A percentile compares a stretch with the other conserved stretches of the same genome.
Evolutionary conservation across 345 rosid genomes (phyloP).

Genomic region (Cardiospermum halicacabum): DNA sequence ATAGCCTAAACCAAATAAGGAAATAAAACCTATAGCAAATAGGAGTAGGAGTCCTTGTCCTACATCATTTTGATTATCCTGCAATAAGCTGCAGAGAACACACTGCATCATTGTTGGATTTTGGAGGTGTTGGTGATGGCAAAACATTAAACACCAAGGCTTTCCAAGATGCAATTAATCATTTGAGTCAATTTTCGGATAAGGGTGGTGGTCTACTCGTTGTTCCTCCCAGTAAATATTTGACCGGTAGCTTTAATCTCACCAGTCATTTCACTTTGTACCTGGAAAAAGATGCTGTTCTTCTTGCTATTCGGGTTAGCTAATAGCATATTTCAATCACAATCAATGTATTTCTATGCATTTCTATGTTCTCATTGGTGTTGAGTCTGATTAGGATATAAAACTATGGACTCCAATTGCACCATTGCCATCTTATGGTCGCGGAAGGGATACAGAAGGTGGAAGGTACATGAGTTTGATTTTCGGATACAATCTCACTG

Average conservation of each 20-base stretch:
- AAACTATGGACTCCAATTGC: slow-evolving; percentile 61
- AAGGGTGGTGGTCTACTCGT: slow-evolving; percentile 72
- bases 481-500: slow-evolving; percentile 83
- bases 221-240: slow-evolving; percentile 85
- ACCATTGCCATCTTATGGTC: slow-evolving; percentile 86
- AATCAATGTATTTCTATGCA: too few species aligned
- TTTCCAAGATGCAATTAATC: slow-evolving; percentile 54
- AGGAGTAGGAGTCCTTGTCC: too few species aligned
- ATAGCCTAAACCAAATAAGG: too few species aligned
- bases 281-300: slow-evolving; percentile 65
- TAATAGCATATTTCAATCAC: too few species aligned
- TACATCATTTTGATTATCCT: slow-evolving; percentile 37
- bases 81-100: slow-evolving; percentile 68
- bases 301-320: slow-evolving; percentile 84
- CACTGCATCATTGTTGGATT: slow-evolving; percentile 65
- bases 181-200: slow-evolving; percentile 46
- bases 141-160: slow-evolving; percentile 67
- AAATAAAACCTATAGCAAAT: too few species aligned
- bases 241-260: slow-evolving; percentile 84
- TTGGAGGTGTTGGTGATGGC: slow-evolving; percentile 89
- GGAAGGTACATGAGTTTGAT: slow-evolving; percentile 67
- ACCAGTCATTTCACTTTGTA: slow-evolving; percentile 86
- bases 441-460: slow-evolving; percentile 59
- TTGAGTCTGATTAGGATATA: slow-evolving; percentile 45
- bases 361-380: too few species aligned